phyloP scores from a whole-genome alignment of 192 early-diverging fungal genomes.

The Backusella liffmaniae region DNA sequence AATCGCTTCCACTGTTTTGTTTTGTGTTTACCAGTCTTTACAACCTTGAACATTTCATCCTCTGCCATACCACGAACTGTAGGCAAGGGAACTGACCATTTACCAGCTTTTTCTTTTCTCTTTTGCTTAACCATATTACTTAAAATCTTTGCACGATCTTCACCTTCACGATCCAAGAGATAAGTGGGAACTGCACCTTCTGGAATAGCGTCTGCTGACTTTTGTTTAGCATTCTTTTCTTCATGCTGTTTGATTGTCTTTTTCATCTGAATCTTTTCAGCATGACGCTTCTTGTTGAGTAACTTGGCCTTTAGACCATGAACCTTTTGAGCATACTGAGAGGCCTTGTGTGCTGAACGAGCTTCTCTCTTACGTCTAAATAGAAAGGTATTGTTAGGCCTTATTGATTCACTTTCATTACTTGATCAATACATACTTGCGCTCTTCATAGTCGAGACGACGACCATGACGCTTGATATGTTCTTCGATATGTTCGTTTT shows the following conservation, averaged over 20 bases:
- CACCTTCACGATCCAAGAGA: conserved; percentile 96
- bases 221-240: conserved; percentile 94
- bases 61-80: conserved; percentile 99
- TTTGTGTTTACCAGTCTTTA: conserved; percentile 92
- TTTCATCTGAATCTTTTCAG: conserved; percentile 99
- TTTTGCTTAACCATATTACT: conserved; percentile 99
- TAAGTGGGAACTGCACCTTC: conserved; percentile 98
- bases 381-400: neutral
- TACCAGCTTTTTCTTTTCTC: conserved; percentile 99
- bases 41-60: conserved; percentile 98
- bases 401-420: neutral
- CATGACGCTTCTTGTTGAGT: conserved; percentile 97
- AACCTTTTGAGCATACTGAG: conserved; percentile 95
- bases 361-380: conserved; percentile 92
- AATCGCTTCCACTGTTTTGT: conserved; percentile 98
- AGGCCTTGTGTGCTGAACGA: conserved; percentile 86
- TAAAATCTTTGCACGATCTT: conserved; percentile 94
- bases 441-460: conserved; percentile 91
- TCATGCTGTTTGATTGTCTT: conserved; percentile 99
- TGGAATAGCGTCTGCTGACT: conserved; percentile 84
- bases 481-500: conserved; percentile 99
- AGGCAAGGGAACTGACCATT: conserved; percentile 96
- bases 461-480: conserved; percentile 96
- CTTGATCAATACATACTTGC: conserved; percentile 56
- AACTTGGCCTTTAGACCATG: conserved; percentile 98